These are phyloP conservation scores for Penicillium arizonense DNA, from an alignment of 495 filamentous ascomycete genomes.

Conservation along the genomic window DNA sequence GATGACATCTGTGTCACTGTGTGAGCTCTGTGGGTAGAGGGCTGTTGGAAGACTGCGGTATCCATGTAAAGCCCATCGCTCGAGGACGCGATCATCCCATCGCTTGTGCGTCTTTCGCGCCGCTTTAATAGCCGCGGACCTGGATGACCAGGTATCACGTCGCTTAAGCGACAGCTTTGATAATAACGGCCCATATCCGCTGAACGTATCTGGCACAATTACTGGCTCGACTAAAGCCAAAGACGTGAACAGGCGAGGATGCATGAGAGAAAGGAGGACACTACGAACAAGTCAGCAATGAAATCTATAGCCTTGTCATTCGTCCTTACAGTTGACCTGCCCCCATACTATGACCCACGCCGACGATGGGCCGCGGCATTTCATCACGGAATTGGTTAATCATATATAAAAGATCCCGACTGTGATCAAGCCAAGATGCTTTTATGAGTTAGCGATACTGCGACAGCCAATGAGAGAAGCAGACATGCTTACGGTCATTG, in stretches of 20 bases:
- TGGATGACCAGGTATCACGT: slow-evolving; percentile 57
- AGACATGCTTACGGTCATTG: slow-evolving; percentile 54
- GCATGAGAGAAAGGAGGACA: slow-evolving; percentile 55
- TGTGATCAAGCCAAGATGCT: slow-evolving; percentile 72
- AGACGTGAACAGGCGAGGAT: slow-evolving; percentile 68
- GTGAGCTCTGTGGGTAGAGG: slow-evolving; percentile 28
- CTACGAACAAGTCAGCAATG: slow-evolving; percentile 1
- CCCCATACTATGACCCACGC: slow-evolving; percentile 79
- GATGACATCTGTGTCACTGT: not conserved
- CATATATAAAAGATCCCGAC: slow-evolving; percentile 73
- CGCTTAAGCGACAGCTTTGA: slow-evolving; percentile 36
- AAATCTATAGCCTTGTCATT: not conserved
- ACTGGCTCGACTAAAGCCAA: slow-evolving; percentile 69
- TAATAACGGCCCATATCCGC: slow-evolving; percentile 22
- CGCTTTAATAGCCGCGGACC: slow-evolving; percentile 10
- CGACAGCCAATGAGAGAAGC: not conserved
- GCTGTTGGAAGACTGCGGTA: slow-evolving; percentile 32
- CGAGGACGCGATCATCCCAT: slow-evolving; percentile 3
- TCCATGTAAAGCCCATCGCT: slow-evolving; percentile 1
- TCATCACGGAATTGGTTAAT: slow-evolving; percentile 67
- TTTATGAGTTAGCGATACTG: slow-evolving; percentile 2
- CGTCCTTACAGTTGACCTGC: slow-evolving; percentile 50
- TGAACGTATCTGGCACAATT: slow-evolving; percentile 41
- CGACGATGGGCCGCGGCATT: slow-evolving; percentile 74
- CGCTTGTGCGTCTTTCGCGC: slow-evolving; percentile 1